These are phyloP conservation scores for Bonia amplexicaulis DNA, from an alignment of 176 grass and related monocot genomes.

Conservation along the genomic window DNA sequence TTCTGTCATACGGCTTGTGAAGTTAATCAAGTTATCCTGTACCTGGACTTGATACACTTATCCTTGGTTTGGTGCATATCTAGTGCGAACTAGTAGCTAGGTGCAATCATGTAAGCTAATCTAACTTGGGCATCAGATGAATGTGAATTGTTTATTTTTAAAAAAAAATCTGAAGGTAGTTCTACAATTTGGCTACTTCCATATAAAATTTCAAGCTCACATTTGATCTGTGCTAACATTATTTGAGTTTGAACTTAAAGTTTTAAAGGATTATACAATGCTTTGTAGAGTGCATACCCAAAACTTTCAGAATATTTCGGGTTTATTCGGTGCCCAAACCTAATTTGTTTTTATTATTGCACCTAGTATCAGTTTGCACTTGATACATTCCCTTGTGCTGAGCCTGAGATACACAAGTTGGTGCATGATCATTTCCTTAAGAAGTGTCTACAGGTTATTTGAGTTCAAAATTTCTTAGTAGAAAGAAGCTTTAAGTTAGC, in stretches of 20 bases:
- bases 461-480: not conserved
- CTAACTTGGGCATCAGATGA: not conserved
- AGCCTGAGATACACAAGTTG: slow-evolving; percentile 3
- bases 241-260: slow-evolving; percentile 12
- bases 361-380: slow-evolving; percentile 20
- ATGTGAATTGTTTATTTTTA: not conserved
- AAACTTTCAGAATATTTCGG: not conserved
- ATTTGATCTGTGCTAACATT: not conserved
- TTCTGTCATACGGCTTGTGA: not conserved
- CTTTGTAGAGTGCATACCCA: not conserved
- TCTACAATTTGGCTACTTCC: not conserved
- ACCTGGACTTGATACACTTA: not conserved
- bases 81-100: not conserved
- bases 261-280: not conserved
- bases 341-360: not conserved
- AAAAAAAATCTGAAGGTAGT: not conserved
- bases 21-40: not conserved
- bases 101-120: not conserved
- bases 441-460: not conserved
- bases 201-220: not conserved
- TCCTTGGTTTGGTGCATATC: slow-evolving; percentile 10
- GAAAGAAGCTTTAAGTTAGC: slow-evolving; percentile 5
- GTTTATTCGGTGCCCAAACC: not conserved
- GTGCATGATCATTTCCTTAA: not conserved
- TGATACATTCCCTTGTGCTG: slow-evolving; percentile 16